Evolutionary conservation across 495 filamentous ascomycete species (phyloP), one percentile per base, ranked within the genome.

Genomic region (Xylaria curta): DNA sequence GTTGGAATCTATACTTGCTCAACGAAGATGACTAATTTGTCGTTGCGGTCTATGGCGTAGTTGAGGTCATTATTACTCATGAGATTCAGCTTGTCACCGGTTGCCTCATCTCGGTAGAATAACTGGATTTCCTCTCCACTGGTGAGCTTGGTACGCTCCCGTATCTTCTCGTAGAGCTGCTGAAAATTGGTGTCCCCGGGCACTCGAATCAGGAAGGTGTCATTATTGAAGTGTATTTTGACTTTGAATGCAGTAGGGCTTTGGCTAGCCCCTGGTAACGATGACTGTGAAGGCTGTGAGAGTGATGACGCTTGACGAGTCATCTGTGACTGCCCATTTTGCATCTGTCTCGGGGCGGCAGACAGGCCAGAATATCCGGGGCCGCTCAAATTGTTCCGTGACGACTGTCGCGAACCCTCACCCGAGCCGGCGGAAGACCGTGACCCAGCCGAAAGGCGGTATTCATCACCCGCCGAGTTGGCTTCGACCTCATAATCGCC

Each of bases 401-500:
- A 94, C 4, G 93, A 95, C 74, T 95, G 92, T 36, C 88, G 87
- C 4, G 94, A 95, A 26, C 88, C 87, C 44, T 73, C 84, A 76
- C 85, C 85, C 19, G 87, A 89, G 73, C 85, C 87, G 8, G 81
- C 82, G 3, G 90, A 93, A 0, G 92, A 93, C 66, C 92, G 91
- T 21, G 94, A 95, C 44, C 87, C 89, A 21, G 85, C 83, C 8
- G 92, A 94, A 46, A 91, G 83, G 24, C 91, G 89, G 69, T 91
- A 91, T 49, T 92, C 90, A 58, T 93, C 91, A 15, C 87, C 87
- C 33, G 86, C 85, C 3, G 86, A 84, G 75, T 82, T 87, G 9
- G 89, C 89, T 65, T 97, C 94, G 36, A 97, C 93, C 81, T 98
- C 95, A 77, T 95, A 95, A 82, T 99, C 96, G 26, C 93, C 94